A percentile compares a stretch with the other conserved stretches of the same genome.
Conservation (phyloP, 2,329 filamentous ascomycete genomes). For the Didymella segeticola region DNA sequence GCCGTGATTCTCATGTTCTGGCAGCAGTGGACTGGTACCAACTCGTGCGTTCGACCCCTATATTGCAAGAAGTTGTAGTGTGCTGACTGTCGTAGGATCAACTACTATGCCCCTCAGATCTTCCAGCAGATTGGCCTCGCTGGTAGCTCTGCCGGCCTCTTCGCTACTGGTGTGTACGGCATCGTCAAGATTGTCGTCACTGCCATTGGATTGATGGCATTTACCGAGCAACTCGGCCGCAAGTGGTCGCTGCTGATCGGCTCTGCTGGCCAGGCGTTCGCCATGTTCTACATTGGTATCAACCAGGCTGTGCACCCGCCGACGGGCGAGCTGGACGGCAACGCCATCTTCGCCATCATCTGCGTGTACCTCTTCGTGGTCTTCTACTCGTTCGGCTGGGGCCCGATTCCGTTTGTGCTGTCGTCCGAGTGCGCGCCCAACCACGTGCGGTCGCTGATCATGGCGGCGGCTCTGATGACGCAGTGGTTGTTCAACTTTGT, state of each 20-base stretch:
- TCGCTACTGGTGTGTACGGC: constrained; percentile 56
- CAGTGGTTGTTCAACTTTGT: constrained; percentile 48
- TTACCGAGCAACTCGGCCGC: constrained; percentile 54
- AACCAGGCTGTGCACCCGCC: constrained; percentile 47
- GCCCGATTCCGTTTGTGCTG: constrained; percentile 55
- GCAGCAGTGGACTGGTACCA: constrained; percentile 50
- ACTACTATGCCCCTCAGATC: constrained; percentile 55
- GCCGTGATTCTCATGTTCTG: constrained; percentile 55
- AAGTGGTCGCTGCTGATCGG: constrained; percentile 55
- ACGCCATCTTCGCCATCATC: constrained; percentile 56
- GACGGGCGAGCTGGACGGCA: constrained; percentile 43
- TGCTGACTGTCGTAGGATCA: constrained; percentile 40
- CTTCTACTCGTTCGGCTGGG: constrained; percentile 57
- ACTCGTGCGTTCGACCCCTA: too few relatives aligned
- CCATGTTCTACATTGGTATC: constrained; percentile 49
- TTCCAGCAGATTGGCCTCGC: constrained; percentile 52
- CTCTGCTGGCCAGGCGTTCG: constrained; percentile 52
- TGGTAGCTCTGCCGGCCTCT: constrained; percentile 50
- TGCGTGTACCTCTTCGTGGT: constrained; percentile 60
- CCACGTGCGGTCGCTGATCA: constrained; percentile 51
- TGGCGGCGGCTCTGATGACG: constrained; percentile 55
- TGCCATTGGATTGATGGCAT: constrained; percentile 52
- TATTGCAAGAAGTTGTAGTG: too few relatives aligned
- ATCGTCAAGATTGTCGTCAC: constrained; percentile 56
- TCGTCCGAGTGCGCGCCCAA: constrained; percentile 51